Conservation (phyloP, 345 rosid genomes). For the Geranium rotundifolium region DNA sequence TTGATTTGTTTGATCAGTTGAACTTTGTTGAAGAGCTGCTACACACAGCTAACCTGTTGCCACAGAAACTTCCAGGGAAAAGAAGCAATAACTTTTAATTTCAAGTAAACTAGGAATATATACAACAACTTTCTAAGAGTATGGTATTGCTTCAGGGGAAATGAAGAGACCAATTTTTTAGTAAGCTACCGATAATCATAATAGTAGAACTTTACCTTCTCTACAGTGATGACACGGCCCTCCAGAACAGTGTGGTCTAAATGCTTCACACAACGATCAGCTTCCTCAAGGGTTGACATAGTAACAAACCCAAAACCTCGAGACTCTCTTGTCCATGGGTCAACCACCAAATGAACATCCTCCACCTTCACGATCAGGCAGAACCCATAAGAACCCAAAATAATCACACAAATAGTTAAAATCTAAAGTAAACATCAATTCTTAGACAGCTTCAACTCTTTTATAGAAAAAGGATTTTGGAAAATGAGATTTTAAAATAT, state of each 20-base stretch:
- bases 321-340: conserved; percentile 89
- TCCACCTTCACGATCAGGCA: conserved; percentile 34
- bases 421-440: too few species aligned
- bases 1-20: conserved; percentile 69
- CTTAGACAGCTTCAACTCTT: too few species aligned
- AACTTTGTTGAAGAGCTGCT: conserved; percentile 78
- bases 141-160: neutral
- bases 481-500: too few species aligned
- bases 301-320: conserved; percentile 96
- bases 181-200: neutral
- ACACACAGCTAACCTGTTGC: conserved; percentile 97
- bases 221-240: conserved; percentile 81
- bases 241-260: conserved; percentile 63
- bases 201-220: conserved; percentile 40
- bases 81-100: conserved; percentile 61
- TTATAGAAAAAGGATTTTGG: too few species aligned
- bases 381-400: neutral
- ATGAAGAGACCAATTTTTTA: neutral
- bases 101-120: conserved; percentile 15
- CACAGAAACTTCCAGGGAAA: conserved; percentile 73
- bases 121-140: conserved; percentile 11
- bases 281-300: conserved; percentile 53
- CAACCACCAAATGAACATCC: conserved; percentile 86
- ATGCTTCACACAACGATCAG: conserved; percentile 65
- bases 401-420: neutral